A percentile compares a stretch with the other conserved stretches of the same genome.
Evolutionary conservation across 129 eudicot genomes (phyloP).

Genomic region (Dittrichia graveolens): DNA sequence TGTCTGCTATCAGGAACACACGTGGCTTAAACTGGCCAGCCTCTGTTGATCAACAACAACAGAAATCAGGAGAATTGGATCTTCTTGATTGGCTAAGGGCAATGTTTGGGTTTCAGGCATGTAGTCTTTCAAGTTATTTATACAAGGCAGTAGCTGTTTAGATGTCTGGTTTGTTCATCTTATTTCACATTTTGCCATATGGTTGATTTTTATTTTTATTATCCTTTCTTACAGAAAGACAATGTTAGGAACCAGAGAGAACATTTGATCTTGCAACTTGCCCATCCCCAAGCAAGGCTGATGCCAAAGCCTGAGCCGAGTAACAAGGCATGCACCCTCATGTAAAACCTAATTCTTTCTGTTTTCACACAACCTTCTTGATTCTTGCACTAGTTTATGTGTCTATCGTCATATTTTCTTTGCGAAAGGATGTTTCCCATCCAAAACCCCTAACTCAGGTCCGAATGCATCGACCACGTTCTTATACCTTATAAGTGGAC

Average conservation of each 20-base stretch:
- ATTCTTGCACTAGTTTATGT: constrained; percentile 30
- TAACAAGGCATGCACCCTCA: constrained; percentile 67
- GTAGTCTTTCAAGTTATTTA: constrained; percentile 27
- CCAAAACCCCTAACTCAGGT: neutral
- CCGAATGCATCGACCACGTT: constrained; percentile 21
- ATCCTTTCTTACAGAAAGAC: constrained; percentile 63
- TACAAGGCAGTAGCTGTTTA: constrained; percentile 10
- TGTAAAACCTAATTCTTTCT: constrained; percentile 37
- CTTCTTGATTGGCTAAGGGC: constrained; percentile 96
- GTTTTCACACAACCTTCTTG: constrained; percentile 33
- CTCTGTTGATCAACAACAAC: constrained; percentile 69
- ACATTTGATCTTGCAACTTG: constrained; percentile 76
- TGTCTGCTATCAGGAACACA: constrained; percentile 71
- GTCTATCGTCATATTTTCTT: constrained; percentile 7
- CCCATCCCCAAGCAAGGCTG: constrained; percentile 87
- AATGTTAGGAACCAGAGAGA: constrained; percentile 96
- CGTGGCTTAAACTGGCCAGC: constrained; percentile 79
- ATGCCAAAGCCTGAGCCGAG: constrained; percentile 83
- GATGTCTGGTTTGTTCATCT: constrained; percentile 21
- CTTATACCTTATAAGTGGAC: constrained; percentile 17
- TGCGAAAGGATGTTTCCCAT: constrained; percentile 9
- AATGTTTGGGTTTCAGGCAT: constrained; percentile 98
- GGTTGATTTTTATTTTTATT: constrained; percentile 9
- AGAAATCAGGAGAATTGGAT: constrained; percentile 77
- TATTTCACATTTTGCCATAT: constrained; percentile 16